Base-by-base conservation (phyloP, 2,329 filamentous ascomycete species). In the Nakataea oryzae region DNA sequence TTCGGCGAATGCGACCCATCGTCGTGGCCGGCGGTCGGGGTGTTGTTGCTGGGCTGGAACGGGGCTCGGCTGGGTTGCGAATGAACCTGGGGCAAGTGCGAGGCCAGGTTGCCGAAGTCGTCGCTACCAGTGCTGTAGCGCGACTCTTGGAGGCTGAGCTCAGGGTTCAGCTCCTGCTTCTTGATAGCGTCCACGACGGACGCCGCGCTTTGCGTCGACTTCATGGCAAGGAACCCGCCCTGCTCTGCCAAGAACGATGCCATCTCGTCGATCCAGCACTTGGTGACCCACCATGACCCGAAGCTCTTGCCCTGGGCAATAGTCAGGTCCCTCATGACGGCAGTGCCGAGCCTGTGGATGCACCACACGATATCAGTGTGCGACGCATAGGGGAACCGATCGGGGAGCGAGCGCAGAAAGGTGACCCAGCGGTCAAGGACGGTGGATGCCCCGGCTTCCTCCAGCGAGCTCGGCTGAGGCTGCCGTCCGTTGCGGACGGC, bases 231-330 rank as follows among this genome's bases (percentile, higher is more conserved):
- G 71, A 97, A 97, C 0, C 93, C 93, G 60, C 93, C 93, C 68
- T 93, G 87, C 69, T 96, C 91, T 0, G 91, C 91, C 67, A 96
- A 80, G 82, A 96, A 97, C 63, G 89, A 82, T 59, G 92, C 86
- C 90, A 96, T 96, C 76, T 97, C 93, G 70, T 97, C 93, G 61
- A 97, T 84, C 81, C 93, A 97, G 63, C 93, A 93, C 73, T 97
- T 96, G 3, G 92, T 92, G 63, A 97, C 90, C 90, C 90, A 95
- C 91, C 91, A 96, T 7, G 89, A 87, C n/a, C 90, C 88, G 70
- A 93, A 96, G 70, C 89, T 93, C 70, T 87, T 86, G 24, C 88
- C 89, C 66, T 89, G 87, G 54, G 85, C 81, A 60, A 95, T 86
- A 0, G 90, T 95, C 63, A 96, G 83, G 68, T 96, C 91, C 62